Evolutionary conservation across 371 early-diverging fungal species (phyloP).

Genomic region (Mucor velutinosus): DNA sequence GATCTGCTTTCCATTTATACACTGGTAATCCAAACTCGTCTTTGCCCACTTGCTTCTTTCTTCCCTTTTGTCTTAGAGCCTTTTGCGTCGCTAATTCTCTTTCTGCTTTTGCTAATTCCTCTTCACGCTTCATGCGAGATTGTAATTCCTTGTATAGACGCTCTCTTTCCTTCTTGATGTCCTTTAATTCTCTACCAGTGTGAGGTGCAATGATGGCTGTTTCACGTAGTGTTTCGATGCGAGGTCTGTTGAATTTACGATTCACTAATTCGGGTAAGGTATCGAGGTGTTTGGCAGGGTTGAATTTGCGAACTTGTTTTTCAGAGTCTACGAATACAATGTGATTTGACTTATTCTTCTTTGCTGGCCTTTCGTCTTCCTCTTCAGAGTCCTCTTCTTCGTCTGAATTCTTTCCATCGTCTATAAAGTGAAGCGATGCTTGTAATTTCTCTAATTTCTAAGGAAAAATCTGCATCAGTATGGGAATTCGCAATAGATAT

Average conservation of each 20-base stretch:
- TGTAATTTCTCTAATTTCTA: slow-evolving; percentile 78
- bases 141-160: slow-evolving; percentile 68
- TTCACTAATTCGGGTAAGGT: slow-evolving; percentile 84
- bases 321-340: slow-evolving; percentile 90
- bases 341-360: slow-evolving; percentile 64
- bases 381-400: slow-evolving; percentile 49
- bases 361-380: slow-evolving; percentile 33
- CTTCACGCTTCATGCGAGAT: slow-evolving; percentile 79
- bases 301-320: slow-evolving; percentile 70
- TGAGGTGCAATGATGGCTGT: slow-evolving; percentile 41
- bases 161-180: slow-evolving; percentile 49
- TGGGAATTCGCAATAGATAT: background rate
- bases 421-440: slow-evolving; percentile 66
- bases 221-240: slow-evolving; percentile 56
- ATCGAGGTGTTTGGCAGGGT: slow-evolving; percentile 75
- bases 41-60: slow-evolving; percentile 78
- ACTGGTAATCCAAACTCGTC: slow-evolving; percentile 80
- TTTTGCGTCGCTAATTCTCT: slow-evolving; percentile 81
- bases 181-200: slow-evolving; percentile 28
- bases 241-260: slow-evolving; percentile 81
- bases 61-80: slow-evolving; percentile 79
- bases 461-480: background rate
- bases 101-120: slow-evolving; percentile 70
- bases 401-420: slow-evolving; percentile 30
- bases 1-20: slow-evolving; percentile 91